Evolutionary conservation across 2,329 filamentous ascomycete species (phyloP), one percentile per base, ranked within the genome.

Genomic region (Aureobasidium pullulans): DNA sequence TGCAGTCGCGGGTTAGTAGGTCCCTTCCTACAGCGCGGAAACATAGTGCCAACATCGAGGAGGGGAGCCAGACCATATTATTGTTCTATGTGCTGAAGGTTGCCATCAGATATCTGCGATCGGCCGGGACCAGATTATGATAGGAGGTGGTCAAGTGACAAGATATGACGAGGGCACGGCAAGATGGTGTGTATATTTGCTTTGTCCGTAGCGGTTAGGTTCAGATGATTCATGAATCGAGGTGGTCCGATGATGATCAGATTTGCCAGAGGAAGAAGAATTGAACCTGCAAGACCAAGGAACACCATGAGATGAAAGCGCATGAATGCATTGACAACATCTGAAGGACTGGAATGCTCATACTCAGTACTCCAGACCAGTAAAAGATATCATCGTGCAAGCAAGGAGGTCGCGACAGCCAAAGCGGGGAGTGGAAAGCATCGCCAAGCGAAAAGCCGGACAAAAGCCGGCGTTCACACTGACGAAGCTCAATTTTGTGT

Each of bases 391-490:
- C 37, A 42, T 19, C 15, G 37, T n/a, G 15, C 52, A 56, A 36
- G 52, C 52, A 56, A 56, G 40, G 40, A 28, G 44, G 39, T 1
- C 34, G 32, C 29, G 6, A 44, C 39, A 15, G n/a, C 11, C n/a
- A 5, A 37, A 16, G 23, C 19, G 34, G 11, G 23, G 19, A 23
- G 19, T 2, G 2, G 19, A 19, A 7, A 10, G 29, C 2, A 11
- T 28, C 36, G 50, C 50, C 40, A 34, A 44, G 52, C 52, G 28
- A 19, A 37, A 36, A 57, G 40, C 15, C 53, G 53, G 53, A 57
- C 23, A 39, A 57, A 47, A 31, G 42, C 53, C 42, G 32, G 19
- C 53, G 47, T 40, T 19, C 48, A 31, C 16, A 36, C 15, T 40
- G 37, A 15, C 37, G 37, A 15, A 42, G 42, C 19, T 6, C 29